Conservation (phyloP, 2,329 filamentous ascomycete genomes). For the Xenoacremonium recifei region DNA sequence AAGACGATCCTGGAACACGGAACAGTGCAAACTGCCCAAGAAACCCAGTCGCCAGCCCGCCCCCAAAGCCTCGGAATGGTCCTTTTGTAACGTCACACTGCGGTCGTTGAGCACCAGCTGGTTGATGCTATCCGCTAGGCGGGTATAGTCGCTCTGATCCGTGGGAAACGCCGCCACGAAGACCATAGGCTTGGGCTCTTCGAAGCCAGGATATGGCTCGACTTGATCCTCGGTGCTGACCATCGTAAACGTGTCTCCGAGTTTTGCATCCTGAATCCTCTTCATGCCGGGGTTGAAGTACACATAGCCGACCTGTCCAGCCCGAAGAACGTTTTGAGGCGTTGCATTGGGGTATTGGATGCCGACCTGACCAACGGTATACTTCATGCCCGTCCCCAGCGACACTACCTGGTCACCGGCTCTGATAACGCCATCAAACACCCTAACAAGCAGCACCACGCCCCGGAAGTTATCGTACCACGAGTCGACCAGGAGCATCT, state of each 20-base stretch:
- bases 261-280: slow-evolving; percentile 88
- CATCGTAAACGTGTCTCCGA: slow-evolving; percentile 91
- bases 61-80: slow-evolving; percentile 89
- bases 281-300: slow-evolving; percentile 99
- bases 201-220: slow-evolving; percentile 83
- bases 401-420: slow-evolving; percentile 86
- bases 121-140: slow-evolving; percentile 89
- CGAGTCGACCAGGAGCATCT: slow-evolving; percentile 88
- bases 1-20: slow-evolving; percentile 95
- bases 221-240: slow-evolving; percentile 75
- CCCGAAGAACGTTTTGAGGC: slow-evolving; percentile 74
- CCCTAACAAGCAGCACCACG: slow-evolving; percentile 83
- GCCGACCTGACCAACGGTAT: slow-evolving; percentile 92
- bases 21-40: slow-evolving; percentile 94
- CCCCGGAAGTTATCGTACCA: slow-evolving; percentile 98
- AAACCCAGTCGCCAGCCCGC: slow-evolving; percentile 95
- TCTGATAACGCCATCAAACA: slow-evolving; percentile 84
- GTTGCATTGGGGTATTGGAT: slow-evolving; percentile 93
- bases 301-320: slow-evolving; percentile 94
- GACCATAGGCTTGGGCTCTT: slow-evolving; percentile 98
- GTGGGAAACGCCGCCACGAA: slow-evolving; percentile 96
- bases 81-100: slow-evolving; percentile 90
- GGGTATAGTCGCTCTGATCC: slow-evolving; percentile 81
- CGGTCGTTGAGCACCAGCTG: slow-evolving; percentile 94
- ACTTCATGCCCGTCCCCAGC: slow-evolving; percentile 83